A percentile compares a stretch with the other conserved stretches of the same genome.
Evolutionary conservation across 345 rosid species (phyloP).

Genomic region (Firmiana major): DNA sequence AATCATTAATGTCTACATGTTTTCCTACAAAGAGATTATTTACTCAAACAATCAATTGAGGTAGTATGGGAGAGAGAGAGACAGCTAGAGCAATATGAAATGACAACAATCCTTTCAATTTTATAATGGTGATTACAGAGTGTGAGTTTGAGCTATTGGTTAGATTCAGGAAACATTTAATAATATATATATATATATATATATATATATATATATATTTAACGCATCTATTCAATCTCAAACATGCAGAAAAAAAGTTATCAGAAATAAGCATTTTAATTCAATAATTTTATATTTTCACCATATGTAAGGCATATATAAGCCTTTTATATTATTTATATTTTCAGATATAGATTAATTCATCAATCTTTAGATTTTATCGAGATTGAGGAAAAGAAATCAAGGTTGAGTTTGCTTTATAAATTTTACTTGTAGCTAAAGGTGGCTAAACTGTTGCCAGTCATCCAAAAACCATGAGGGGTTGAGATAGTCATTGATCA

Average conservation of each 20-base stretch:
- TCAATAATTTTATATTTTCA: too few species aligned
- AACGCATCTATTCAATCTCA: not conserved
- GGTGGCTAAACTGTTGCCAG: not conserved
- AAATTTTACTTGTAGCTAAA: not conserved
- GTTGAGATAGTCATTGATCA: not conserved
- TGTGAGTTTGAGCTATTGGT: not conserved
- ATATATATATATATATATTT: too few species aligned
- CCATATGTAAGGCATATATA: too few species aligned
- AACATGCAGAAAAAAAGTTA: not conserved
- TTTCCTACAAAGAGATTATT: not conserved
- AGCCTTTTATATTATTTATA: too few species aligned
- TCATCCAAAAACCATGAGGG: not conserved
- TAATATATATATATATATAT: too few species aligned
- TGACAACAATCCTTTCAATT: too few species aligned
- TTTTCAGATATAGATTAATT: not conserved
- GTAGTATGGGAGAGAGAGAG: not conserved
- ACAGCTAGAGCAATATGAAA: not conserved
- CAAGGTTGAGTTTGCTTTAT: not conserved
- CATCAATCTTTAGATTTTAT: not conserved
- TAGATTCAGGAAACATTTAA: too few species aligned
- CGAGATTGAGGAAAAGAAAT: too few species aligned
- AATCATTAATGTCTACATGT: not conserved
- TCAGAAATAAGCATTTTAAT: too few species aligned
- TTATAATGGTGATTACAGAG: not conserved
- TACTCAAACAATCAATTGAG: not conserved